These are phyloP conservation scores for Pezicula carpinea DNA, from an alignment of 2,329 filamentous ascomycete genomes.

Conservation along the genomic window DNA sequence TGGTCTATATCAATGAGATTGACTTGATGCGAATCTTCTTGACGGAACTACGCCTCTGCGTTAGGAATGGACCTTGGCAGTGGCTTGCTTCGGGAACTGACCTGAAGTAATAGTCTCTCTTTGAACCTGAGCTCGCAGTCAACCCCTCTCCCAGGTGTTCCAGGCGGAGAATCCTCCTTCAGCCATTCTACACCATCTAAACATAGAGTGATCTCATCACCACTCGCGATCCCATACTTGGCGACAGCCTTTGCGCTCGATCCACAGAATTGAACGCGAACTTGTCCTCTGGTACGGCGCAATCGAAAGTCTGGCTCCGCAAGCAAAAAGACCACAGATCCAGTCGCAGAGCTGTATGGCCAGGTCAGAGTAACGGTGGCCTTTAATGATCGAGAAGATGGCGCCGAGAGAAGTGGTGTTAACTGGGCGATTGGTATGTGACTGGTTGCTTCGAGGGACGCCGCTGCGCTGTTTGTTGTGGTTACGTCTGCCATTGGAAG, in stretches of 20 bases:
- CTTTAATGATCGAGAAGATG: constrained; percentile 45
- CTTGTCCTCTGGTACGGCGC: constrained; percentile 71
- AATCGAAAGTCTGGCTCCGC: constrained; percentile 81
- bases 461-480: constrained; percentile 1
- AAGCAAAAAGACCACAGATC: constrained; percentile 71
- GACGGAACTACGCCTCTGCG: constrained; percentile 35
- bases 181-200: constrained; percentile 65
- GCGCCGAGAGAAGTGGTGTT: constrained; percentile 40
- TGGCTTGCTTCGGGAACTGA: constrained; percentile 20
- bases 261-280: constrained; percentile 71
- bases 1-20: constrained; percentile 51
- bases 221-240: constrained; percentile 65
- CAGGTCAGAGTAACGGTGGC: constrained; percentile 82
- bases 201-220: constrained; percentile 67
- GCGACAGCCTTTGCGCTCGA: constrained; percentile 66
- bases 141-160: constrained; percentile 45
- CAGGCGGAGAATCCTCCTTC: constrained; percentile 30
- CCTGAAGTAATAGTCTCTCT: constrained; percentile 44
- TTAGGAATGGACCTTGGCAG: constrained; percentile 11
- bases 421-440: constrained; percentile 53
- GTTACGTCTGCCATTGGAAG: constrained; percentile 15
- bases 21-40: constrained; percentile 41
- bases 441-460: constrained; percentile 19
- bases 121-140: constrained; percentile 57
- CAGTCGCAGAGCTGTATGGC: constrained; percentile 80